A percentile compares a stretch with the other conserved stretches of the same genome.
Conservation (phyloP, 495 filamentous ascomycete genomes). For the Aspergillus diversus region DNA sequence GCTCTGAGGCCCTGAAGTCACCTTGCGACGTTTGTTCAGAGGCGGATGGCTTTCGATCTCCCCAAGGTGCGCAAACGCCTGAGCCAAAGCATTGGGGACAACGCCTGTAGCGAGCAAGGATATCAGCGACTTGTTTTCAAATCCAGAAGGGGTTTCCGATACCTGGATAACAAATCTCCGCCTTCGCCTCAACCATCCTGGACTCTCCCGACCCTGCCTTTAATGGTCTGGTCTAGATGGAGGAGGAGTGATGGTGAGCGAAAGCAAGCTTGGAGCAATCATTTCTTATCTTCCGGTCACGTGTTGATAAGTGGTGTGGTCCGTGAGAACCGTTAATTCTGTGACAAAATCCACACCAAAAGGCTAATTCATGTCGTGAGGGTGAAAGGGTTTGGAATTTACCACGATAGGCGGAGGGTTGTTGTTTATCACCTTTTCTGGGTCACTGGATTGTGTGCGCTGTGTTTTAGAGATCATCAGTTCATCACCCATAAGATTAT, state of each 20-base stretch:
- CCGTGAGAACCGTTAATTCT: constrained; percentile 2
- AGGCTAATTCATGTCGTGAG: no score
- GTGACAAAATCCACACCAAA: neutral
- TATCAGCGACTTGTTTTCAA: constrained; percentile 16
- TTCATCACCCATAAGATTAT: no score
- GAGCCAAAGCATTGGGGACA: constrained; percentile 31
- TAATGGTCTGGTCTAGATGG: neutral
- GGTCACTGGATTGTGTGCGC: neutral
- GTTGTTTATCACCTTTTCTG: neutral
- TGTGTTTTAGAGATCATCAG: no score
- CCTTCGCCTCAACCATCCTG: constrained; percentile 34
- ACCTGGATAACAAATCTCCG: constrained; percentile 32
- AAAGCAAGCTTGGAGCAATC: neutral
- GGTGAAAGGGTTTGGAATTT: no score
- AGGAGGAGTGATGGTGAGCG: neutral
- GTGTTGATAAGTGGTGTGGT: constrained; percentile 29
- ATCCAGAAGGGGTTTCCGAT: neutral
- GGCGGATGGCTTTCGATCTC: constrained; percentile 22
- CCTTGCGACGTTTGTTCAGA: constrained; percentile 45
- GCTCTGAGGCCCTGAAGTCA: constrained; percentile 25
- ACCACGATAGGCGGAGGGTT: neutral
- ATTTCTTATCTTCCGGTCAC: constrained; percentile 32
- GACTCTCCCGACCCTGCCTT: constrained; percentile 4
- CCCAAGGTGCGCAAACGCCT: constrained; percentile 27
- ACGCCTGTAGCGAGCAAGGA: constrained; percentile 23